A percentile compares a stretch with the other conserved stretches of the same genome.
phyloP scores from a whole-genome alignment of 805 yeast species.

The Ogataea parapolymorpha region DNA sequence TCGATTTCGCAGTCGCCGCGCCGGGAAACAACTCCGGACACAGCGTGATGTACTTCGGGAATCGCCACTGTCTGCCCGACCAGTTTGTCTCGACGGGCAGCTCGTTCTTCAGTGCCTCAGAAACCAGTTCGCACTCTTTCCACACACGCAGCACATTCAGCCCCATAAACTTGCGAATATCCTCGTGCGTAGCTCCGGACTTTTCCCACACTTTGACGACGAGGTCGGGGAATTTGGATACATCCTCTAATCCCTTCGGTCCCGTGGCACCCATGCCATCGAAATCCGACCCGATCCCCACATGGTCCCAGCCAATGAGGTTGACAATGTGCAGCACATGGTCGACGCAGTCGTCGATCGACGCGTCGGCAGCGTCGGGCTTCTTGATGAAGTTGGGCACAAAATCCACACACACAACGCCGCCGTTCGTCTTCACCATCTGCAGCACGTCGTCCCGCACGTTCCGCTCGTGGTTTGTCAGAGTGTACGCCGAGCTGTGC shows the following conservation, averaged over 20 bases:
- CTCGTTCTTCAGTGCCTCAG: conserved; percentile 14
- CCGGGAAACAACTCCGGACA: conserved; percentile 9
- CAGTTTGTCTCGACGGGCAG: conserved; percentile 6
- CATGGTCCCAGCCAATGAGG: conserved; percentile 49
- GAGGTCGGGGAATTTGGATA: conserved; percentile 51
- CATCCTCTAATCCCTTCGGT: conserved; percentile 50
- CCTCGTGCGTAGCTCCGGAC: conserved; percentile 40
- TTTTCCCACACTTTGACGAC: conserved; percentile 35
- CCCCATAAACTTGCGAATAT: conserved; percentile 42
- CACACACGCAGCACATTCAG: conserved; percentile 44
- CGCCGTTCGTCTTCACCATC: conserved; percentile 39
- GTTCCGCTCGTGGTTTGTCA: conserved; percentile 43
- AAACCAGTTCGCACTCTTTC: conserved; percentile 37
- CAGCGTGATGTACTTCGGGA: conserved; percentile 7
- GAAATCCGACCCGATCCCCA: conserved; percentile 51
- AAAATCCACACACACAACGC: conserved; percentile 49
- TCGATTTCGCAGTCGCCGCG: neutral
- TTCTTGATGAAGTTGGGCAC: conserved; percentile 38
- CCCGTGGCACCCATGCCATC: conserved; percentile 46
- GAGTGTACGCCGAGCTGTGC: conserved; percentile 43
- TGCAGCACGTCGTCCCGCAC: conserved; percentile 46
- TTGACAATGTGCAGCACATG: conserved; percentile 43
- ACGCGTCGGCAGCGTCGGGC: conserved; percentile 24
- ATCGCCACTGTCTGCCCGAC: conserved; percentile 7
- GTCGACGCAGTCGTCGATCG: conserved; percentile 46